Evolutionary conservation across 2,329 filamentous ascomycete genomes (phyloP).

Genomic region (Penicillium occitanis): DNA sequence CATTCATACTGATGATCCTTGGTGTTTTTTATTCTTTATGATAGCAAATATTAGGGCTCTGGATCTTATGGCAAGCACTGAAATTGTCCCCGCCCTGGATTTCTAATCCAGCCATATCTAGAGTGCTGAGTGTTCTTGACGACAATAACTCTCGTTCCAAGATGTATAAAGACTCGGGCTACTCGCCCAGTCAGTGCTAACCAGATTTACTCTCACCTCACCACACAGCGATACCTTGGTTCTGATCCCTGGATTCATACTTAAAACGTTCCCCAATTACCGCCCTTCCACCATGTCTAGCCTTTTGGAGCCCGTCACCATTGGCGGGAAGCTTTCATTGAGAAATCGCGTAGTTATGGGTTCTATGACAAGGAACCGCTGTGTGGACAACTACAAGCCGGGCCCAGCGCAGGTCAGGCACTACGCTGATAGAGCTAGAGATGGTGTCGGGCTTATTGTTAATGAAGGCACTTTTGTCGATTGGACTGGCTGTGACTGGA

Average conservation of each 20-base stretch:
- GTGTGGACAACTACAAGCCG: conserved; percentile 26
- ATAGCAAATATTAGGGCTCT: neutral
- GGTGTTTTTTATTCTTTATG: neutral
- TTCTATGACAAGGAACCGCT: conserved; percentile 32
- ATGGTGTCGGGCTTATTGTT: conserved; percentile 28
- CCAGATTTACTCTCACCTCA: neutral
- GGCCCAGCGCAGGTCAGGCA: conserved; percentile 23
- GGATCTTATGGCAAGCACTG: neutral
- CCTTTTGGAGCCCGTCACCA: neutral
- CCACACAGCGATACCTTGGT: neutral
- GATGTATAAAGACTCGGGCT: neutral
- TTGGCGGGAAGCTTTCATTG: neutral
- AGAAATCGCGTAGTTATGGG: conserved; percentile 29
- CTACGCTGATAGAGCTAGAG: conserved; percentile 26
- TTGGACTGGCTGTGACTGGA: conserved; percentile 27
- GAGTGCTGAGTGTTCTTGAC: neutral
- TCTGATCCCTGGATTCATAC: neutral
- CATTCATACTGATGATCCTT: neutral
- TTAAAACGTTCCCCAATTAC: neutral
- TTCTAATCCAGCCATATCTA: neutral
- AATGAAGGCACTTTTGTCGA: conserved; percentile 27
- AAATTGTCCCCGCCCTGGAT: neutral
- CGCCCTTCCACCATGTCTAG: neutral
- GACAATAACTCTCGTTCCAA: neutral
- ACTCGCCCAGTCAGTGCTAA: neutral